Evolutionary conservation across 2,329 filamentous ascomycete genomes (phyloP), one percentile per base, ranked within the genome.

Genomic region (Cladosporium sp.): DNA sequence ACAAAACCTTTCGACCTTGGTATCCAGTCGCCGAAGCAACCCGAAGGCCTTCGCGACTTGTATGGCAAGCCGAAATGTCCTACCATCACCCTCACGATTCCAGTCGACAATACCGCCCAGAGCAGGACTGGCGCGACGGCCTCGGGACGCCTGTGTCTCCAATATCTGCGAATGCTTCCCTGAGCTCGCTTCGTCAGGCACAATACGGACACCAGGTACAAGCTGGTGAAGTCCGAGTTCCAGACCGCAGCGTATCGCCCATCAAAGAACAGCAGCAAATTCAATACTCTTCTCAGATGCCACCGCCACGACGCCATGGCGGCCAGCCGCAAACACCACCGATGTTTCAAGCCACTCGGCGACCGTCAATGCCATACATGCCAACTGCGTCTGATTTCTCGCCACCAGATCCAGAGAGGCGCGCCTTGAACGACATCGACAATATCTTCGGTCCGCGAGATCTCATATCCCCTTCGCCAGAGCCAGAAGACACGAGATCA

Each of bases 361-460:
- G 19, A 11, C 30, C 25, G 3, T n/a, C 20, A 37, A 34, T 30
- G 6, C 54, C 54, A 3, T 56, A 56, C 34, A 56, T 56, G 54
- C 54, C 54, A 14, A 56, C 54, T n/a, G 54, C 54, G 11, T 56
- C 54, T 28, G 42, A 56, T n/a, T 49, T 56, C 40, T 56, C 54
- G 20, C 42, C 54, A 9, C 54, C 54, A 15, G 54, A 56, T 25
- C 54, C 54, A 5, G 54, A 56, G 22, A 47, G 54, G 9, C 54
- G 54, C 8, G 65, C 67, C 2, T 39, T 69, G 20, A 54, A 65
- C 58, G 67, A 68, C 40, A 64, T 70, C 39, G 69, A 71, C 59
- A 65, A 67, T 47, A 59, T 69, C 5, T 69, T 67, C 59, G 64
- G 64, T 37, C 39, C 52, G 7, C 58, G 62, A 22, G 54, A 56